These are phyloP conservation scores for Pisolithus thermaeus DNA, from an alignment of 1,284 basidiomycete species.

Conservation along the genomic window DNA sequence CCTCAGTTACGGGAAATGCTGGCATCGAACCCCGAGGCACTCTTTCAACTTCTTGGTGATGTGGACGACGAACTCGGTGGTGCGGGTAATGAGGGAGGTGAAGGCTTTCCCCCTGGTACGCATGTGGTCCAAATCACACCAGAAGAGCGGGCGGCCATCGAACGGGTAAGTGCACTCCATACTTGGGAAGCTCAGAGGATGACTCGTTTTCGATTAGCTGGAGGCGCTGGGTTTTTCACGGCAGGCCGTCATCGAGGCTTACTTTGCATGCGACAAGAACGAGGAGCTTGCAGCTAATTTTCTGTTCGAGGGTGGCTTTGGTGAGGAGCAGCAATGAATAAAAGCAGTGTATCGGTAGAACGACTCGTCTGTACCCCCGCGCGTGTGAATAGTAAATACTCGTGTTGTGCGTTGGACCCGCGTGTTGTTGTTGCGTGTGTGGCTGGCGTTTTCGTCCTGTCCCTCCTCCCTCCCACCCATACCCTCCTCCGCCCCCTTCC, in stretches of 20 bases:
- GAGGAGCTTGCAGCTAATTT: slow-evolving; percentile 93
- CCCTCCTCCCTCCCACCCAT: slow-evolving; percentile 6
- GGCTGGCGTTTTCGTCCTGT: slow-evolving; percentile 5
- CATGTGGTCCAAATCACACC: slow-evolving; percentile 75
- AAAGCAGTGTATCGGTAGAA: not conserved
- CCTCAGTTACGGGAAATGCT: slow-evolving; percentile 69
- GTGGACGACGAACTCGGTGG: slow-evolving; percentile 23
- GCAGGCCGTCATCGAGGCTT: slow-evolving; percentile 76
- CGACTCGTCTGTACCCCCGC: not conserved
- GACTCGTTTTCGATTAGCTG: slow-evolving; percentile 42
- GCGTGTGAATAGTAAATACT: slow-evolving; percentile 22
- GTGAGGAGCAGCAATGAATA: not conserved
- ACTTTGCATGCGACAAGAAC: slow-evolving; percentile 90
- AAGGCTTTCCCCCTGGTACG: slow-evolving; percentile 31
- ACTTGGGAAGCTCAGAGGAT: slow-evolving; percentile 8
- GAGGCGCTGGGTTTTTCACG: slow-evolving; percentile 83
- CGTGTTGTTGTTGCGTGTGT: slow-evolving; percentile 16
- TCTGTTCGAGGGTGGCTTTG: slow-evolving; percentile 68
- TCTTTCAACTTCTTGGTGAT: slow-evolving; percentile 53
- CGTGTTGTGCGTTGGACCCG: slow-evolving; percentile 1
- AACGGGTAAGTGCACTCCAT: slow-evolving; percentile 54
- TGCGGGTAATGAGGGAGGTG: slow-evolving; percentile 42
- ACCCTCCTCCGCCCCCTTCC: not conserved
- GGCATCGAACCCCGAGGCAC: slow-evolving; percentile 63
- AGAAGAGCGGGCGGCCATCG: slow-evolving; percentile 83